These are phyloP conservation scores for Aureobasidium sp. DNA, from an alignment of 2,329 filamentous ascomycete species.

Conservation along the genomic window DNA sequence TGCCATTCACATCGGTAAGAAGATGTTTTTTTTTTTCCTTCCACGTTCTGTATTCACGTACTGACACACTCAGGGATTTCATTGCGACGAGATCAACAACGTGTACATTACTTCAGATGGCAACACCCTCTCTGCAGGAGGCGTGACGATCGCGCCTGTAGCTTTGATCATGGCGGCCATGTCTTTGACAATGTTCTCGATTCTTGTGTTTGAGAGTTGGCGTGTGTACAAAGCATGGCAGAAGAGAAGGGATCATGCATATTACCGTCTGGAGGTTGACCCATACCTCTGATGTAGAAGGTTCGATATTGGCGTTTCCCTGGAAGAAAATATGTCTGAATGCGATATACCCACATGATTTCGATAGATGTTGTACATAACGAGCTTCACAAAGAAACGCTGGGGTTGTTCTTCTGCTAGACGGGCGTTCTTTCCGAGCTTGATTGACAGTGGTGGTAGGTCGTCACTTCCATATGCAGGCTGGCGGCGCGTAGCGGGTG, in stretches of 20 bases:
- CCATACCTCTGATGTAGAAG: not conserved
- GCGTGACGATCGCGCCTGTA: not conserved
- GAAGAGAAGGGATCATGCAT: conserved; percentile 4
- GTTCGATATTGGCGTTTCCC: not conserved
- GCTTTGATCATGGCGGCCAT: conserved; percentile 6
- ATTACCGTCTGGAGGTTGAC: conserved; percentile 5
- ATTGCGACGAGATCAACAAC: conserved; percentile 8
- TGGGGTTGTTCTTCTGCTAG: not conserved
- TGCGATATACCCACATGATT: not conserved
- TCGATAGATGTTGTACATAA: not conserved
- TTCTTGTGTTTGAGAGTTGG: conserved; percentile 1
- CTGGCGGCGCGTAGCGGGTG: not conserved
- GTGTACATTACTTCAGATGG: not conserved
- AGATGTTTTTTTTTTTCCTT: too few species aligned
- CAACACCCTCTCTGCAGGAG: not conserved
- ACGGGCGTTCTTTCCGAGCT: not conserved
- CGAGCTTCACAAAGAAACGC: not conserved
- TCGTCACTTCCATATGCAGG: not conserved
- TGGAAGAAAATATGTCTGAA: not conserved
- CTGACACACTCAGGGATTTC: not conserved
- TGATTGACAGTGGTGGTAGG: not conserved
- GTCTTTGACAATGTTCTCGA: conserved; percentile 4
- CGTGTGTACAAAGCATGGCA: not conserved
- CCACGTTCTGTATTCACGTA: not conserved
- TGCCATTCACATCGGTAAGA: not conserved